Evolutionary conservation across 2,329 filamentous ascomycete species (phyloP), one percentile per base, ranked within the genome.

Genomic region (Falciphora oryzae): DNA sequence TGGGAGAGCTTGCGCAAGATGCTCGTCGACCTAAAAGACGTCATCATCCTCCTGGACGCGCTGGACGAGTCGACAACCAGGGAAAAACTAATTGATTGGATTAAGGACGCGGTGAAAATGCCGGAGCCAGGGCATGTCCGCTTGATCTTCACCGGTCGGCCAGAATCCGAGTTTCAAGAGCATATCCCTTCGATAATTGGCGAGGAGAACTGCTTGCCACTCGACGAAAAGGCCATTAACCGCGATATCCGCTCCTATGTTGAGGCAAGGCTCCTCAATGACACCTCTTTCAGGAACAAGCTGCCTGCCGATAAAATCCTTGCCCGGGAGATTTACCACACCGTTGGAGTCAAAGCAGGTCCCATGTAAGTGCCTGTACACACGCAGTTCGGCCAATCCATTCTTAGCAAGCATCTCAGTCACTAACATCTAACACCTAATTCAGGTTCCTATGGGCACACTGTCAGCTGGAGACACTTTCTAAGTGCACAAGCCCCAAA

Each of bases 131-230:
- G 7, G 16, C 31, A 27, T 7, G 14, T 61, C 13, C 59, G 29
- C 29, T 7, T 61, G 27, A 61, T 61, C n/a, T 27, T 38, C 31
- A 61, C 59, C 29, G 44, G 59, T 5, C 59, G 59, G 32, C 59
- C 59, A 38, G 59, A 61, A 61, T 8, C 32, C 32, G 59, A 61
- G 3, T 38, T 61, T 44, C 5, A 44, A 6, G 3, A 22, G 8
- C 16, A 29, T 16, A 44, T 61, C 27, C 18, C 31, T 25, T 14
- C 59, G 14, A n/a, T 61, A 5, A 61, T 61, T 31, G 59, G 59
- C 16, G 10, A 14, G 16, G 59, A 28, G 5, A 53, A 53, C n/a
- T 53, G 44, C 44, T 6, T 53, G n/a, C 44, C 44, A n/a, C 44
- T 53, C 22, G 44, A 53, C 44, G n/a, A 22, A 25, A 25, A 3